Conservation (phyloP, 352 stramenopile genomes). For the Blastocystis sp. region DNA sequence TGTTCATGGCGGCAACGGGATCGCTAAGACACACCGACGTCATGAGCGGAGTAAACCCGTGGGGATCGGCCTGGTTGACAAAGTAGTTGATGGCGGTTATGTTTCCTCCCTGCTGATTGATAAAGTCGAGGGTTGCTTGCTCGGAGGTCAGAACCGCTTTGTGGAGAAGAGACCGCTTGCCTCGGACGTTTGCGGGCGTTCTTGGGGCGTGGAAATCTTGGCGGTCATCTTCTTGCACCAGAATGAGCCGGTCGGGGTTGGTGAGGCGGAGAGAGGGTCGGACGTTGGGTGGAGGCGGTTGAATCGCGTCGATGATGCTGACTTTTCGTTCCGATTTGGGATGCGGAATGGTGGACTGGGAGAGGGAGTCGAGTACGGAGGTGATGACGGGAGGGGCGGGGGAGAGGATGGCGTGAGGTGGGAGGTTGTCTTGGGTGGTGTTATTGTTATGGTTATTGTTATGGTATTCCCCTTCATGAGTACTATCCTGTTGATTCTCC, state of each 20-base stretch:
- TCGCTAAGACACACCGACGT: conserved; percentile 34
- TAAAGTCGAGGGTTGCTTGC: conserved; percentile 3
- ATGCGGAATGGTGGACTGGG: not conserved
- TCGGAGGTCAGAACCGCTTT: conserved; percentile 31
- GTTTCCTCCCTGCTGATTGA: not conserved
- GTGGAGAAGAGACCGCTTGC: conserved; percentile 33
- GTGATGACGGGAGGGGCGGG: not conserved
- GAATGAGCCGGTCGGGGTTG: conserved; percentile 8
- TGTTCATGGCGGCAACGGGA: not conserved
- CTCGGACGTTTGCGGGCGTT: conserved; percentile 39
- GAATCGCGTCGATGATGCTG: conserved; percentile 1
- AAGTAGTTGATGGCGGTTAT: not conserved
- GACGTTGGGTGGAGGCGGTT: not conserved
- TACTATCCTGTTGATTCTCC: too few relatives aligned
- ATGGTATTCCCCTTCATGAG: too few relatives aligned
- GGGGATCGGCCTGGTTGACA: conserved; percentile 20
- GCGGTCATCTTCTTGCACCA: conserved; percentile 17
- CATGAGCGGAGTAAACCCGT: conserved; percentile 53
- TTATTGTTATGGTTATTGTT: too few relatives aligned
- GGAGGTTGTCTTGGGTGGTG: not conserved
- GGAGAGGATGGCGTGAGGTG: not conserved
- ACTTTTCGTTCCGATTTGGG: not conserved
- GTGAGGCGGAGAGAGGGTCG: not conserved
- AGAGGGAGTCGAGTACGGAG: not conserved
- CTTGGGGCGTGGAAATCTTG: not conserved